Evolutionary conservation across 129 eudicot genomes (phyloP).

Genomic region (Logfia minima): DNA sequence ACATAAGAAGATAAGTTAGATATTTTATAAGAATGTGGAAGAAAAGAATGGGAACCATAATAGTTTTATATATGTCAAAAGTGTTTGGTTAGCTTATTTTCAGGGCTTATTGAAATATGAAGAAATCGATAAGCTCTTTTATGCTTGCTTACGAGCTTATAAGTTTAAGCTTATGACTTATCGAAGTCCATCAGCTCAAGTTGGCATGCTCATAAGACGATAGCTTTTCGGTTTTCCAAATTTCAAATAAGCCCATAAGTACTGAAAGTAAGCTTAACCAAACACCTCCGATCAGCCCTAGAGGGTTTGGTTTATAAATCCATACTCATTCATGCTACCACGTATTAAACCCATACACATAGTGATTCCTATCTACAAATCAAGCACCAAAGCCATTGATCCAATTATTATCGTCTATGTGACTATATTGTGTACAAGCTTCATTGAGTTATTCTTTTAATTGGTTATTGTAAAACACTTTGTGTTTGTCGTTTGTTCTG

Average conservation of each 20-base stretch:
- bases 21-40: too few species aligned
- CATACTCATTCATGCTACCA: background rate
- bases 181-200: background rate
- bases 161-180: background rate
- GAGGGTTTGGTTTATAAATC: background rate
- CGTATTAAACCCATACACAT: background rate
- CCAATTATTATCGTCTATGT: background rate
- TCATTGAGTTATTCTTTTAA: too few species aligned
- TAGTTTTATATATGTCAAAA: too few species aligned
- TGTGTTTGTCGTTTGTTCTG: background rate
- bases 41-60: too few species aligned
- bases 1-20: background rate
- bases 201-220: background rate
- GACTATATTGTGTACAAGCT: background rate
- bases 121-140: background rate
- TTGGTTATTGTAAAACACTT: constrained; percentile 7
- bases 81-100: too few species aligned
- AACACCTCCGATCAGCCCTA: background rate
- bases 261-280: background rate
- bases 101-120: background rate
- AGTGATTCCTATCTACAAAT: background rate
- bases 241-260: background rate
- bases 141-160: background rate
- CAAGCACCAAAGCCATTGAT: background rate
- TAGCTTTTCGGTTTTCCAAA: background rate